Percentiles rank a stretch among this genome's conserved stretches.
phyloP scores from a whole-genome alignment of 352 stramenopile species.

The Aphanomyces invadans region DNA sequence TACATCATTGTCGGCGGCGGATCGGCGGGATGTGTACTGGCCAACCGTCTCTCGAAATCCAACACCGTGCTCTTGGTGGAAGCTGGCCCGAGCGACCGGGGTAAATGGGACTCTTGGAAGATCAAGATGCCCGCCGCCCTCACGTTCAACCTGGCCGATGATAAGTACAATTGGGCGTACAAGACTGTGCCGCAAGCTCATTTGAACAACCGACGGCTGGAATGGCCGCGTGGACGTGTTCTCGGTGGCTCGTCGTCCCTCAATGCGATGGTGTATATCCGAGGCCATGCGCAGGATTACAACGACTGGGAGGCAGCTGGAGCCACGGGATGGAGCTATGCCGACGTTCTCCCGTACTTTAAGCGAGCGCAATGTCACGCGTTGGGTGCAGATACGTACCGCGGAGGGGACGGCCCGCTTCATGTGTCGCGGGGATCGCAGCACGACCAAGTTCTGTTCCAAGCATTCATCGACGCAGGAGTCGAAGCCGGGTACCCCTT shows the following conservation, averaged over 20 bases:
- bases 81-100: constrained; percentile 70
- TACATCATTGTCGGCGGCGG: constrained; percentile 91
- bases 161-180: constrained; percentile 87
- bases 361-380: constrained; percentile 77
- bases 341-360: constrained; percentile 83
- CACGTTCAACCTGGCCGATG: constrained; percentile 75
- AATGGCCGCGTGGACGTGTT: constrained; percentile 81
- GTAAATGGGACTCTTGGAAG: constrained; percentile 86
- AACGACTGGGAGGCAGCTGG: constrained; percentile 74
- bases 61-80: constrained; percentile 88
- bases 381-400: constrained; percentile 66
- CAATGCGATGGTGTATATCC: constrained; percentile 89
- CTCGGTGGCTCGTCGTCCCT: constrained; percentile 83
- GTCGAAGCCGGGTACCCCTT: constrained; percentile 80
- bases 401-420: constrained; percentile 71
- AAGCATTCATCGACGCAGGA: constrained; percentile 84
- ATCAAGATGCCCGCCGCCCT: constrained; percentile 85
- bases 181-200: constrained; percentile 78
- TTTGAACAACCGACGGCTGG: constrained; percentile 64
- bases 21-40: constrained; percentile 86
- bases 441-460: constrained; percentile 78
- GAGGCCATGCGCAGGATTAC: constrained; percentile 81
- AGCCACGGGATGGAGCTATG: constrained; percentile 77
- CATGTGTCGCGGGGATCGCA: constrained; percentile 71
- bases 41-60: constrained; percentile 82